Evolutionary conservation across 2,329 filamentous ascomycete species (phyloP), one percentile per base, ranked within the genome.

Genomic region (Paradendryphiella salina): DNA sequence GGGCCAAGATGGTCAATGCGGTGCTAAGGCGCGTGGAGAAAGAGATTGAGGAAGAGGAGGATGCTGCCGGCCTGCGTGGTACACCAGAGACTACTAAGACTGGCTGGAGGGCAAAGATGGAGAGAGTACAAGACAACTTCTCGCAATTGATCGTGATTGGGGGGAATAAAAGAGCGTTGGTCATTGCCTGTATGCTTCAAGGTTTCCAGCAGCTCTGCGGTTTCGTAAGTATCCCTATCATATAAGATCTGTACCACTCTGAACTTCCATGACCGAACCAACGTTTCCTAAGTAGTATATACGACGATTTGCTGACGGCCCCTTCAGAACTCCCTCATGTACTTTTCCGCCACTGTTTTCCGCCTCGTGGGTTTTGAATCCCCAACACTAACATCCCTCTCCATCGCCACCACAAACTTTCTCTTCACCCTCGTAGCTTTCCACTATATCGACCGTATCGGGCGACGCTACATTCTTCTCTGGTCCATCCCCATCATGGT

Each of bases 401-500:
- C 69, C 35, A 74, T 79, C 51, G 77, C 76, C 10, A 5, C 65
- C 11, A 78, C 76, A 35, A 79, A 79, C 62, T 77, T 79, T 61
- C 31, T 69, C 60, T 75, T 76, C 67, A 79, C 77, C 7, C 68
- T 78, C 54, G 66, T 76, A 21, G 76, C 76, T 9, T 78, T 78
- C 64, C 58, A 70, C 36, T 65, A 62, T 52, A 78, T 79, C 57
- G 77, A 79, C 59, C 67, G 67, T 46, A 59, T 77, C 34, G 77
- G 77, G 2, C 69, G 77, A 1, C 71, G 77, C 5, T 65, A 71
- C 11, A 92, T 96, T 45, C 79, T 97, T 1, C 82, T 97, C 4
- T 86, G 81, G 68, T 94, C 90, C 1, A 83, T 96, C 21, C 91
- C 92, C 0, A 81, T 94, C 61, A 96, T 96, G 93, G 79, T 85